These are phyloP conservation scores for Penicillium waksmanii DNA, from an alignment of 495 filamentous ascomycete species.

Conservation along the genomic window DNA sequence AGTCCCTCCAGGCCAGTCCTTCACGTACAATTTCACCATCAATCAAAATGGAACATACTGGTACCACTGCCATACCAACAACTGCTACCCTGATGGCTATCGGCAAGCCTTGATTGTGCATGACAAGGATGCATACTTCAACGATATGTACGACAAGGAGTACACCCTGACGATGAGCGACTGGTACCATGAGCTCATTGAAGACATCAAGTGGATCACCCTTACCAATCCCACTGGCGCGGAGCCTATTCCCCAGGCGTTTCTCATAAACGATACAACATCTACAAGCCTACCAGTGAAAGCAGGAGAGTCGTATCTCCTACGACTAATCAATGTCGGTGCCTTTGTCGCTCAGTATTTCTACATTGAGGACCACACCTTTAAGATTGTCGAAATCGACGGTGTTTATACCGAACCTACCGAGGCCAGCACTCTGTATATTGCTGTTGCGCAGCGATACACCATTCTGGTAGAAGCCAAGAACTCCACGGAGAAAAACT, in stretches of 20 bases:
- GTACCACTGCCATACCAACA: conserved; percentile 75
- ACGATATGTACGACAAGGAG: conserved; percentile 68
- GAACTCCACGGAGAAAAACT: conserved; percentile 65
- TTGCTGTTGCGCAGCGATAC: conserved; percentile 72
- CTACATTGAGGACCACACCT: conserved; percentile 74
- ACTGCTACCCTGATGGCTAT: conserved; percentile 77
- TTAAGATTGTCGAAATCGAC: conserved; percentile 60
- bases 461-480: conserved; percentile 69
- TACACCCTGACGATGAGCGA: conserved; percentile 67
- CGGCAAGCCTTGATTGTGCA: conserved; percentile 73
- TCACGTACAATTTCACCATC: conserved; percentile 81
- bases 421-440: conserved; percentile 63
- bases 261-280: conserved; percentile 61
- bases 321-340: conserved; percentile 76
- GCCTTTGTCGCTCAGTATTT: conserved; percentile 78
- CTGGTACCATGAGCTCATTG: conserved; percentile 59
- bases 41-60: conserved; percentile 79
- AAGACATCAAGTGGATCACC: conserved; percentile 52
- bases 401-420: conserved; percentile 58
- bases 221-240: conserved; percentile 55
- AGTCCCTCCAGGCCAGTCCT: conserved; percentile 62
- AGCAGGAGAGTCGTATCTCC: conserved; percentile 78
- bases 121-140: conserved; percentile 64
- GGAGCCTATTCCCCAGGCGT: conserved; percentile 55
- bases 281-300: conserved; percentile 61